A percentile compares a stretch with the other conserved stretches of the same genome.
Conservation (phyloP, 73 alveolate genomes). For the Durusdinium trenchii region DNA sequence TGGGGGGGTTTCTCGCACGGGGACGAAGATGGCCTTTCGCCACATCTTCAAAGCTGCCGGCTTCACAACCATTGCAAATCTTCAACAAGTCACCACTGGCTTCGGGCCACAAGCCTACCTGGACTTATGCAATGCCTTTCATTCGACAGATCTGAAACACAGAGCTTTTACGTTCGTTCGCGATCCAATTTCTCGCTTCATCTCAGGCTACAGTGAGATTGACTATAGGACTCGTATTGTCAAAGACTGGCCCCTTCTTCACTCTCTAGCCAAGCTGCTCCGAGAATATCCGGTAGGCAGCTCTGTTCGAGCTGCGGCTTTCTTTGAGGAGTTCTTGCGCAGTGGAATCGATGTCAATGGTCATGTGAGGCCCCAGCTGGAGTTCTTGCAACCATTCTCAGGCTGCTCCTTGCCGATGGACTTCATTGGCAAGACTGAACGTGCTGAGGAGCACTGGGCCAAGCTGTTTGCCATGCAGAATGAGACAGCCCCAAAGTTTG, state of each 20-base stretch:
- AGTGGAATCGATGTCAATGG: constrained; percentile 17
- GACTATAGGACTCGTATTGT: background rate
- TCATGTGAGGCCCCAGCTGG: constrained; percentile 11
- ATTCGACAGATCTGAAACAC: background rate
- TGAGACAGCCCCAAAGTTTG: background rate
- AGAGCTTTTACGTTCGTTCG: constrained; percentile 58
- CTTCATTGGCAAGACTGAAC: constrained; percentile 16
- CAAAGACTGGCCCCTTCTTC: background rate
- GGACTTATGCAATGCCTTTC: background rate
- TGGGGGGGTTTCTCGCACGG: background rate
- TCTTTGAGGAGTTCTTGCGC: constrained; percentile 11
- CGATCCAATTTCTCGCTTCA: constrained; percentile 48
- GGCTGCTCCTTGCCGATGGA: background rate
- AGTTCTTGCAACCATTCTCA: background rate
- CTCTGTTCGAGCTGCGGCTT: constrained; percentile 29
- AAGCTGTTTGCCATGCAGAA: background rate
- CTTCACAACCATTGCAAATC: background rate
- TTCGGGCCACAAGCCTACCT: background rate
- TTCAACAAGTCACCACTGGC: background rate
- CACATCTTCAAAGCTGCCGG: constrained; percentile 51
- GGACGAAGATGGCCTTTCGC: constrained; percentile 14
- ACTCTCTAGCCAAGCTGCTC: background rate
- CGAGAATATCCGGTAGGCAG: constrained; percentile 3
- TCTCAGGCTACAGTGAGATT: constrained; percentile 51
- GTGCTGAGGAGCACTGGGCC: background rate